phyloP scores from a whole-genome alignment of 805 yeast species.

The Saccharomycopsis selenospora region DNA sequence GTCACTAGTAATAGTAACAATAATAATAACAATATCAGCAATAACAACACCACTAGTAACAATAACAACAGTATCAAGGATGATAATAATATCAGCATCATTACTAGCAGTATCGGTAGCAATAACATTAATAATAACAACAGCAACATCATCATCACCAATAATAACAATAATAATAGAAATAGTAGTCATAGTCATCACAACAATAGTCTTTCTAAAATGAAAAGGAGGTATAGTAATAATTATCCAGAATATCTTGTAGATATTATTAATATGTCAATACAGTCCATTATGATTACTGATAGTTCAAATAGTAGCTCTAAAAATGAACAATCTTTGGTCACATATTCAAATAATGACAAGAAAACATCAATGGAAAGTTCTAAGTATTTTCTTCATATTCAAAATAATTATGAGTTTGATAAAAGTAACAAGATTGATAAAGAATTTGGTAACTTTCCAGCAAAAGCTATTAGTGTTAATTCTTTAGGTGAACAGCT shows the following conservation, averaged over 20 bases:
- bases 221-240: slow-evolving; percentile 1
- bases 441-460: slow-evolving; percentile 23
- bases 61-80: slow-evolving; percentile 28
- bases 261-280: slow-evolving; percentile 8
- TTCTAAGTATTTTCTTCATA: slow-evolving; percentile 11
- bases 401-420: slow-evolving; percentile 25
- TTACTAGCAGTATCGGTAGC: slow-evolving; percentile 20
- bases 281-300: slow-evolving; percentile 9
- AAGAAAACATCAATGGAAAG: slow-evolving; percentile 14
- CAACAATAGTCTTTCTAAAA: neutral
- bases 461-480: slow-evolving; percentile 32
- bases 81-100: slow-evolving; percentile 31
- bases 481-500: slow-evolving; percentile 29
- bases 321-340: slow-evolving; percentile 27
- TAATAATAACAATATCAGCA: slow-evolving; percentile 44
- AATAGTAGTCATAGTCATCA: neutral
- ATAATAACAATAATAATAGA: neutral
- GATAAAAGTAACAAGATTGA: slow-evolving; percentile 30
- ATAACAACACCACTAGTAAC: slow-evolving; percentile 30
- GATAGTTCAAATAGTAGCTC: slow-evolving; percentile 23
- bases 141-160: neutral
- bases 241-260: slow-evolving; percentile 18
- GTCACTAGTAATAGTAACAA: slow-evolving; percentile 22
- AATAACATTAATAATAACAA: slow-evolving; percentile 3
- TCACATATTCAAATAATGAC: slow-evolving; percentile 27